Evolutionary conservation across 345 rosid genomes (phyloP), one percentile per base, ranked within the genome.

Genomic region (Reutealis trisperma): DNA sequence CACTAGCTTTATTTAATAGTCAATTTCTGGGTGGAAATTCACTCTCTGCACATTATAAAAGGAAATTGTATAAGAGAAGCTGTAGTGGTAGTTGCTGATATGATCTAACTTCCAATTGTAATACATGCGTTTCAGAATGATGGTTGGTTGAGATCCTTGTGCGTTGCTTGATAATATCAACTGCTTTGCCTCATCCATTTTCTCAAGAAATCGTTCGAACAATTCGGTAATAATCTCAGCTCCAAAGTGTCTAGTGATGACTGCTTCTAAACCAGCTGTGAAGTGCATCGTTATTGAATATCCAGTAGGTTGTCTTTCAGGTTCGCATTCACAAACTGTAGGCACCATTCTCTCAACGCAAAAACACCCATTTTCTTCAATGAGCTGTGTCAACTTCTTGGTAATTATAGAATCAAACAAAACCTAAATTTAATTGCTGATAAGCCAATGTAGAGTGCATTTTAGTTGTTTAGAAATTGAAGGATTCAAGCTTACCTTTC

Each of bases 211-310:
- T 2, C 75, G 67, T 10, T 72, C 51, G 18, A 84, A 83, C 47
- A 84, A 65, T 8, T 80, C 76, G 8, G 80, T 75, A 0, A 71
- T 47, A 6, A 82, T 67, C 34, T 79, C 57, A 2, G 8, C 41
- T 12, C 85, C 87, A 12, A 87, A 79, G 13, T 81, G 85, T 51
- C 61, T 73, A 52, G 42, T 24, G 34, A 85, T 19, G 52, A 72
- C 5, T 25, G 63, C 78, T 49, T 78, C 82, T 19, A 76, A 2
- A 8, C 63, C 82, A 7, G 83, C 76, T 32, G 77, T 72, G 4
- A 54, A 0, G n/a, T 55, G 75, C 72, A 27, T 52, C 27, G 22
- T 66, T 22, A 51, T 41, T 10, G 19, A 10, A 25, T 57, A n/a
- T n/a, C n/a, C n/a, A n/a, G n/a, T n/a, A n/a, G n/a, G 67, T 34